phyloP scores from a whole-genome alignment of 2,329 filamentous ascomycete genomes.

The Didymella lethalis region DNA sequence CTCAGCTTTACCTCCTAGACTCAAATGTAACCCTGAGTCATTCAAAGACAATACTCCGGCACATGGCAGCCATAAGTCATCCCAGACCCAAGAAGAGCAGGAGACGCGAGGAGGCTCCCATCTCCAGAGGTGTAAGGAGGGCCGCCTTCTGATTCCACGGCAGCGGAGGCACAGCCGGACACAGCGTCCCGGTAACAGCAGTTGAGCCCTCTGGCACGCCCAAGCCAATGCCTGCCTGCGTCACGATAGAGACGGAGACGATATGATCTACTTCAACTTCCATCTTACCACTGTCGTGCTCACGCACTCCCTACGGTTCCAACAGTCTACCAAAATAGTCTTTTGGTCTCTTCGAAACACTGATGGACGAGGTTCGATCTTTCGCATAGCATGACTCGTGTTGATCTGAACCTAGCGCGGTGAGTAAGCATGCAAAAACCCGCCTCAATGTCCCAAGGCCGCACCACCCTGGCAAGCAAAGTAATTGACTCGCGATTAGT shows the following conservation, averaged over 20 bases:
- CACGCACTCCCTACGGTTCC: neutral
- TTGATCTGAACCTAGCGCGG: constrained; percentile 1
- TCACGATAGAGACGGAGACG: neutral
- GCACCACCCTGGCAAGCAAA: neutral
- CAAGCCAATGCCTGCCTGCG: neutral
- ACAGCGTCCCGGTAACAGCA: neutral
- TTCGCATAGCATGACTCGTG: neutral
- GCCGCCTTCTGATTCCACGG: neutral
- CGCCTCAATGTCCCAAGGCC: neutral
- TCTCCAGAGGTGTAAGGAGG: neutral
- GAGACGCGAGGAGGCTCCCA: neutral
- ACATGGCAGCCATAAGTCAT: neutral
- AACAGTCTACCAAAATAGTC: neutral
- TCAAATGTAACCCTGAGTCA: neutral
- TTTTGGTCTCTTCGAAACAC: neutral
- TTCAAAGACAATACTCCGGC: neutral
- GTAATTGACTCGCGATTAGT: neutral
- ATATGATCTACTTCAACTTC: neutral
- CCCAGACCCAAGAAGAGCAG: neutral
- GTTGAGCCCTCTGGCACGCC: neutral
- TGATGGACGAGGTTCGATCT: neutral
- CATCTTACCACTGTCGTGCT: neutral
- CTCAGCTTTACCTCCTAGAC: neutral
- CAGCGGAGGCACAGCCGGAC: neutral
- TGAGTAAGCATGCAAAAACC: constrained; percentile 6